A percentile compares a stretch with the other conserved stretches of the same genome.
phyloP scores from a whole-genome alignment of 345 rosid genomes.

The Boechera stricta region DNA sequence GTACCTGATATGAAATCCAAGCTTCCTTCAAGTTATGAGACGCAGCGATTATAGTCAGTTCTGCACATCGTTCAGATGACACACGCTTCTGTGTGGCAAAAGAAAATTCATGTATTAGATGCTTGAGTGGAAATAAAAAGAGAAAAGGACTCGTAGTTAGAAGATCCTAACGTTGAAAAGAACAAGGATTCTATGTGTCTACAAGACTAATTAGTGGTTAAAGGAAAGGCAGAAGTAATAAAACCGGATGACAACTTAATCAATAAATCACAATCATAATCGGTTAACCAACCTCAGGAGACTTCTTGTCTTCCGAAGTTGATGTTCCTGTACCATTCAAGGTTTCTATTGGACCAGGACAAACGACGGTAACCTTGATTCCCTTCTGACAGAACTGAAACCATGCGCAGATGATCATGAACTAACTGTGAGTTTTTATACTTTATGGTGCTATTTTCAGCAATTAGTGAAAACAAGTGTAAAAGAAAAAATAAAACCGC shows the following conservation, averaged over 20 bases:
- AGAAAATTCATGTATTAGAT: conserved; percentile 10
- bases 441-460: neutral
- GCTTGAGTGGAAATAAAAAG: conserved; percentile 6
- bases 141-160: neutral
- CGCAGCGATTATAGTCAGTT: conserved; percentile 79
- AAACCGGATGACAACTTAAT: neutral
- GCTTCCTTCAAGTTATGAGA: conserved; percentile 88
- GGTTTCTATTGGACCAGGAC: conserved; percentile 94
- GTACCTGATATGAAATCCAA: conserved; percentile 96
- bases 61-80: conserved; percentile 86
- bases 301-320: conserved; percentile 52
- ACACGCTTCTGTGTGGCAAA: conserved; percentile 65
- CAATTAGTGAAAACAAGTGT: neutral
- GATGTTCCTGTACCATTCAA: conserved; percentile 63
- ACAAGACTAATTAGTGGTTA: neutral
- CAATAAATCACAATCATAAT: conserved; percentile 13
- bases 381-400: conserved; percentile 80
- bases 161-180: neutral
- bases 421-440: neutral
- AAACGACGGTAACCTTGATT: conserved; percentile 87
- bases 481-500: neutral
- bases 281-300: conserved; percentile 55
- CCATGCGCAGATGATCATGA: neutral
- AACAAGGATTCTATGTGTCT: conserved; percentile 2
- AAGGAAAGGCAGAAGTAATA: neutral